Conservation (phyloP, 768 basidiomycete genomes). For the Ephemerocybe angulata region DNA sequence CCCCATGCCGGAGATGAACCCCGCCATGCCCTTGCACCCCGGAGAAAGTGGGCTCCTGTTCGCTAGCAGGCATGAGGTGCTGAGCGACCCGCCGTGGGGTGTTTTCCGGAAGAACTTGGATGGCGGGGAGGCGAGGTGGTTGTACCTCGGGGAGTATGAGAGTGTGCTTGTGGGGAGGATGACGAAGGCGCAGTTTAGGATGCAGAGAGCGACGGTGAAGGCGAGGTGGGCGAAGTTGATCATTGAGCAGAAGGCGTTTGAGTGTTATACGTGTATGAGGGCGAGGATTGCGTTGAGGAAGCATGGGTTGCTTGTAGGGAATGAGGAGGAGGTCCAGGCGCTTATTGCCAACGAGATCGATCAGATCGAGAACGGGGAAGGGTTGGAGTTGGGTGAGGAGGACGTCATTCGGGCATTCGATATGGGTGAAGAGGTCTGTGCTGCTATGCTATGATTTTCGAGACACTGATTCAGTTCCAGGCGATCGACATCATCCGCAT, state of each 20-base stretch:
- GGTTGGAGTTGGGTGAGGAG: background rate
- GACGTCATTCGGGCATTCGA: background rate
- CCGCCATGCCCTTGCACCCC: constrained; percentile 17
- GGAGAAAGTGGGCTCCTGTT: constrained; percentile 24
- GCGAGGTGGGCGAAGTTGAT: background rate
- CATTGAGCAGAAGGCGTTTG: background rate
- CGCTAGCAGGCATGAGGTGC: constrained; percentile 19
- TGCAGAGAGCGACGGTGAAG: background rate
- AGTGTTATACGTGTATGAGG: background rate
- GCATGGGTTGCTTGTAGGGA: background rate
- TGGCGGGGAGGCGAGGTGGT: constrained; percentile 15
- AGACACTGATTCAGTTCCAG: background rate
- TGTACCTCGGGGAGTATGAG: constrained; percentile 26
- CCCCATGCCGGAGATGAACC: constrained; percentile 20
- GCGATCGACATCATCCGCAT: constrained; percentile 5
- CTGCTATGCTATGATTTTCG: background rate
- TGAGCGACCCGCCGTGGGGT: constrained; percentile 16
- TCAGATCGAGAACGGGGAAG: background rate
- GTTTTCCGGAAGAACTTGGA: constrained; percentile 17
- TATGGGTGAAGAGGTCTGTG: constrained; percentile 1
- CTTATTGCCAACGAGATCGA: background rate
- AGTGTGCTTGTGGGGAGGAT: no score
- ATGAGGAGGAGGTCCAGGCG: background rate
- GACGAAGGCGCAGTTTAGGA: background rate
- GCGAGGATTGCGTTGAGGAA: background rate